These are phyloP conservation scores for Candida albicans DNA, from an alignment of 1,139 yeast species.

Conservation along the genomic window DNA sequence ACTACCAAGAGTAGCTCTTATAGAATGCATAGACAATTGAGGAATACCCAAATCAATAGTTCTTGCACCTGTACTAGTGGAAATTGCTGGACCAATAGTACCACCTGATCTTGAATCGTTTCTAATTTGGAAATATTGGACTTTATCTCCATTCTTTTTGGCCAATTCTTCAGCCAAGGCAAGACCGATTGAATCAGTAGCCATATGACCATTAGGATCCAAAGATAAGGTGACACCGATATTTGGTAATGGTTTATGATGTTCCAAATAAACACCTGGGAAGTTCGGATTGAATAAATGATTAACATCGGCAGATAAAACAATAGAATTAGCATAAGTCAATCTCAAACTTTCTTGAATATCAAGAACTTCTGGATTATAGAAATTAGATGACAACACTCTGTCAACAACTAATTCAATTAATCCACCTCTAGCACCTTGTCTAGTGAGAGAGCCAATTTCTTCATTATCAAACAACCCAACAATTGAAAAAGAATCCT, in stretches of 20 bases:
- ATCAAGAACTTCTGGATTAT: conserved; percentile 18
- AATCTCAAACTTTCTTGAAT: conserved; percentile 25
- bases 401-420: conserved; percentile 37
- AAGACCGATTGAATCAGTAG: conserved; percentile 43
- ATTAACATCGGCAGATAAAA: conserved; percentile 49
- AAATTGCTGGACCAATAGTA: conserved; percentile 45
- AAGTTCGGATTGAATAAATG: conserved; percentile 50
- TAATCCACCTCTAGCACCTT: conserved; percentile 43
- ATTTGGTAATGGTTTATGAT: conserved; percentile 44
- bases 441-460: conserved; percentile 43
- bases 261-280: conserved; percentile 33
- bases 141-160: conserved; percentile 23
- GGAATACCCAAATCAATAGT: conserved; percentile 48
- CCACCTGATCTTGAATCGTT: conserved; percentile 48
- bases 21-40: conserved; percentile 48
- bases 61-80: conserved; percentile 43
- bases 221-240: conserved; percentile 40
- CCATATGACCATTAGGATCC: conserved; percentile 44
- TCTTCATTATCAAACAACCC: conserved; percentile 48
- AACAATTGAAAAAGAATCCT: conserved; percentile 36
- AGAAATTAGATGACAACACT: conserved; percentile 27
- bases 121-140: conserved; percentile 46
- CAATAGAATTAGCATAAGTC: conserved; percentile 36
- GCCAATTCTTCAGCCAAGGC: conserved; percentile 36
- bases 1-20: conserved; percentile 43